Evolutionary conservation across 371 early-diverging fungal species (phyloP).

Genomic region (Mortierella sp.): DNA sequence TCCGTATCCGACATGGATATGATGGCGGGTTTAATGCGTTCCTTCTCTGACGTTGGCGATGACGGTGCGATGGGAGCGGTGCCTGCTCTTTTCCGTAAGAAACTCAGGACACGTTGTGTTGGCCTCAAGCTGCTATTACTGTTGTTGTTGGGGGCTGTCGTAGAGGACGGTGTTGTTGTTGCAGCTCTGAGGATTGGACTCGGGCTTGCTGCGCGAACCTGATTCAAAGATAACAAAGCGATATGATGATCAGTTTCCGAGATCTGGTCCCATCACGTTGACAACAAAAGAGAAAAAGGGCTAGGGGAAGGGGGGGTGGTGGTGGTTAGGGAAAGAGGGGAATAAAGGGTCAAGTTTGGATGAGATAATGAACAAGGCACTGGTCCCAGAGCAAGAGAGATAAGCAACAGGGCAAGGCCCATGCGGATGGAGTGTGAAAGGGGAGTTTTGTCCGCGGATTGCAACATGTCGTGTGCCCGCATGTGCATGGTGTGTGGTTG

Average conservation of each 20-base stretch:
- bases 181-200: not conserved
- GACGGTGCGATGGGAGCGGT: not conserved
- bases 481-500: too few species aligned
- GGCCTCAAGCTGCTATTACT: slow-evolving; percentile 7
- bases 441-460: too few species aligned
- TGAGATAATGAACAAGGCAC: too few species aligned
- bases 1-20: not conserved
- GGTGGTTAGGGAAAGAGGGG: not conserved
- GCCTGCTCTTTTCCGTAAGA: slow-evolving; percentile 29
- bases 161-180: not conserved
- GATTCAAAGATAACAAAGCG: not conserved
- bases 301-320: not conserved
- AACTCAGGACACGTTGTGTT: slow-evolving; percentile 32
- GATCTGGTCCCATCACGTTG: too few species aligned
- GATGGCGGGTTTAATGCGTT: slow-evolving; percentile 16
- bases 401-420: not conserved
- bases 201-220: slow-evolving; percentile 4
- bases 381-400: not conserved
- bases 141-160: not conserved
- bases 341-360: not conserved
- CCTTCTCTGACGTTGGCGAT: slow-evolving; percentile 1
- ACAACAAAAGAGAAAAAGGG: not conserved
- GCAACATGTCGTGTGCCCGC: too few species aligned
- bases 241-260: too few species aligned
- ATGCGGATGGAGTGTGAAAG: too few species aligned